phyloP scores from a whole-genome alignment of 257 asterid species.

The Parsonsia alboflavescens region DNA sequence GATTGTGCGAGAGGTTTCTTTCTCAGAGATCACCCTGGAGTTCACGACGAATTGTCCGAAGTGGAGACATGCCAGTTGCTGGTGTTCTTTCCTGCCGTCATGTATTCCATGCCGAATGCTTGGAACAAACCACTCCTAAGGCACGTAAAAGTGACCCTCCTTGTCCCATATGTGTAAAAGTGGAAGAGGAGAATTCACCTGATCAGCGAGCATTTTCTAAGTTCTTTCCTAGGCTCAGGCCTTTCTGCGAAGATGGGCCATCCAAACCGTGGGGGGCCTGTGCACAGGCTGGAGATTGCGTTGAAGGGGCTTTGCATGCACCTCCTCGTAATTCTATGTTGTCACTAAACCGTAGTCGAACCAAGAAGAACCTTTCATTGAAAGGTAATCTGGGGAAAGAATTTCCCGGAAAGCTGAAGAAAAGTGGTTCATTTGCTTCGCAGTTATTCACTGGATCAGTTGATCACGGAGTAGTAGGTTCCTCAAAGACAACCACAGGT shows the following conservation, averaged over 20 bases:
- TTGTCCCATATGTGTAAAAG: constrained; percentile 71
- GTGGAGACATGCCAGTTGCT: constrained; percentile 90
- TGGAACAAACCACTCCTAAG: constrained; percentile 88
- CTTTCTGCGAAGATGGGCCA: constrained; percentile 66
- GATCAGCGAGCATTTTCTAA: constrained; percentile 55
- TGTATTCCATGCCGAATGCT: constrained; percentile 91
- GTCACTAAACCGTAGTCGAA: constrained; percentile 61
- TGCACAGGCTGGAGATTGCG: constrained; percentile 79
- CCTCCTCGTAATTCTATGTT: constrained; percentile 54
- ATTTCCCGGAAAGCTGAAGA: constrained; percentile 61
- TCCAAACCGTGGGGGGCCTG: constrained; percentile 88
- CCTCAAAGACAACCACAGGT: constrained; percentile 34
- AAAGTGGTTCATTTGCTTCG: constrained; percentile 54
- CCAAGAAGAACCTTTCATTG: constrained; percentile 52
- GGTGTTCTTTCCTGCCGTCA: constrained; percentile 92
- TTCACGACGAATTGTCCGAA: constrained; percentile 68
- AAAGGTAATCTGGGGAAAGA: constrained; percentile 53
- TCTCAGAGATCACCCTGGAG: constrained; percentile 96
- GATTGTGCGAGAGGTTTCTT: constrained; percentile 80
- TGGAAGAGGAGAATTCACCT: constrained; percentile 58
- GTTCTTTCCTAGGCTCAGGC: constrained; percentile 59
- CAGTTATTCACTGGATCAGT: constrained; percentile 46
- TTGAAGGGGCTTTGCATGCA: constrained; percentile 69
- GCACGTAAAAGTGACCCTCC: constrained; percentile 78
- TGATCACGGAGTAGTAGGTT: constrained; percentile 51